Percentiles rank a stretch among this genome's conserved stretches.
Evolutionary conservation across 2,329 filamentous ascomycete species (phyloP).

Genomic region (Botrytis medusae): DNA sequence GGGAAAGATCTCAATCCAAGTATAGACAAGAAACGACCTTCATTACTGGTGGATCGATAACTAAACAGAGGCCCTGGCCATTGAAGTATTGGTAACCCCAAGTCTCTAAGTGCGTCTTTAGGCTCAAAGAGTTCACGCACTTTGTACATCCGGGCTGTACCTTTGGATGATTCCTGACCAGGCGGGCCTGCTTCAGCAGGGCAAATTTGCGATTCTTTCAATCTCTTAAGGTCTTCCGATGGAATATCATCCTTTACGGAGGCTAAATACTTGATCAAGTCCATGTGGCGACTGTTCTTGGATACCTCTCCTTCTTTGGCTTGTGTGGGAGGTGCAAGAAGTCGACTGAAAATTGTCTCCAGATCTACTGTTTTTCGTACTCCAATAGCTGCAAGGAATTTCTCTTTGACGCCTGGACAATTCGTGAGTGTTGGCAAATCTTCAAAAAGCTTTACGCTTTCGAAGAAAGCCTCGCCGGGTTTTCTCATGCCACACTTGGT

Average conservation of each 20-base stretch:
- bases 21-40: conserved; percentile 70
- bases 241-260: conserved; percentile 91
- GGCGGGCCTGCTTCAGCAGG: conserved; percentile 67
- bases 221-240: conserved; percentile 71
- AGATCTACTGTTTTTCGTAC: conserved; percentile 95
- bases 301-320: conserved; percentile 49
- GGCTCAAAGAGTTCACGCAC: conserved; percentile 82
- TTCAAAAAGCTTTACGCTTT: conserved; percentile 90
- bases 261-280: conserved; percentile 90
- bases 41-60: conserved; percentile 63
- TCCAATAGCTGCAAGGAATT: conserved; percentile 77
- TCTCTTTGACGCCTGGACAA: conserved; percentile 82
- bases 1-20: conserved; percentile 76
- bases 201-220: conserved; percentile 77
- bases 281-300: conserved; percentile 81
- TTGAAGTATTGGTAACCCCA: conserved; percentile 74
- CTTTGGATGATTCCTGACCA: conserved; percentile 54
- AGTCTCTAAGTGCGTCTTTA: conserved; percentile 63
- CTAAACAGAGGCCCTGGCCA: conserved; percentile 71
- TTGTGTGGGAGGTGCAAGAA: conserved; percentile 63
- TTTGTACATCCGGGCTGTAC: conserved; percentile 60
- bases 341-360: conserved; percentile 85
- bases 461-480: conserved; percentile 85
- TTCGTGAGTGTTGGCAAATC: conserved; percentile 81
- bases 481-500: conserved; percentile 88